phyloP scores from a whole-genome alignment of 2,329 filamentous ascomycete genomes.

The Pseudocercospora ulei region DNA sequence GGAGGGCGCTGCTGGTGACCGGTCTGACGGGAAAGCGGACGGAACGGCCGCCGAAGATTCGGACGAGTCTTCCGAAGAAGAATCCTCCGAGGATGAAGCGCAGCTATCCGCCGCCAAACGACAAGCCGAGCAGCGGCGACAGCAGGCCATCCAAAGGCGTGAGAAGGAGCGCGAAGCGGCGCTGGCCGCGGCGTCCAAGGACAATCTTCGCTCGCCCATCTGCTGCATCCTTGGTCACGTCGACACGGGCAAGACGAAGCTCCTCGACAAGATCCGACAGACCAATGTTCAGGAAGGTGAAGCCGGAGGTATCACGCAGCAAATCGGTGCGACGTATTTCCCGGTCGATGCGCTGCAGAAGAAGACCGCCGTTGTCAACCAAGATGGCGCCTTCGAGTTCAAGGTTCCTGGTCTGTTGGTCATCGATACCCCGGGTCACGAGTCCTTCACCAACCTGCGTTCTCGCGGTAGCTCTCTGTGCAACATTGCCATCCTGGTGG shows the following conservation, averaged over 20 bases:
- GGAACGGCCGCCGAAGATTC: slow-evolving; percentile 33
- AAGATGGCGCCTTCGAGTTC: slow-evolving; percentile 82
- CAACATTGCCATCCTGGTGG: slow-evolving; percentile 97
- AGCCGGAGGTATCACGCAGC: slow-evolving; percentile 98
- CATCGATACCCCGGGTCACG: slow-evolving; percentile 98
- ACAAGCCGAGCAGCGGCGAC: slow-evolving; percentile 69
- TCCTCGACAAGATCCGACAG: slow-evolving; percentile 95
- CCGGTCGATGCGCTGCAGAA: slow-evolving; percentile 83
- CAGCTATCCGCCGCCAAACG: slow-evolving; percentile 61
- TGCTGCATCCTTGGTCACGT: slow-evolving; percentile 99
- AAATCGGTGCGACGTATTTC: slow-evolving; percentile 99
- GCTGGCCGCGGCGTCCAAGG: slow-evolving; percentile 78
- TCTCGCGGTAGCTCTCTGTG: slow-evolving; percentile 95
- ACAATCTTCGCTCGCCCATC: slow-evolving; percentile 92
- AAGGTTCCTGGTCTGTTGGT: slow-evolving; percentile 94
- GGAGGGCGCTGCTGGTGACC: slow-evolving; percentile 23
- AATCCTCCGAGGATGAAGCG: slow-evolving; percentile 54
- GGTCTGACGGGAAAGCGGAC: slow-evolving; percentile 29
- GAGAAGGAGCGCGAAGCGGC: slow-evolving; percentile 87
- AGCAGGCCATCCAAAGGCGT: slow-evolving; percentile 76
- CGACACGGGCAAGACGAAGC: slow-evolving; percentile 99
- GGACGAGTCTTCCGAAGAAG: slow-evolving; percentile 39
- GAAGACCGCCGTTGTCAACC: slow-evolving; percentile 90
- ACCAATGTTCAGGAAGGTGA: slow-evolving; percentile 98
- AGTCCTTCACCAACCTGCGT: slow-evolving; percentile 97